phyloP scores from a whole-genome alignment of 2,329 filamentous ascomycete species.

The Hypomyces rosellus region DNA sequence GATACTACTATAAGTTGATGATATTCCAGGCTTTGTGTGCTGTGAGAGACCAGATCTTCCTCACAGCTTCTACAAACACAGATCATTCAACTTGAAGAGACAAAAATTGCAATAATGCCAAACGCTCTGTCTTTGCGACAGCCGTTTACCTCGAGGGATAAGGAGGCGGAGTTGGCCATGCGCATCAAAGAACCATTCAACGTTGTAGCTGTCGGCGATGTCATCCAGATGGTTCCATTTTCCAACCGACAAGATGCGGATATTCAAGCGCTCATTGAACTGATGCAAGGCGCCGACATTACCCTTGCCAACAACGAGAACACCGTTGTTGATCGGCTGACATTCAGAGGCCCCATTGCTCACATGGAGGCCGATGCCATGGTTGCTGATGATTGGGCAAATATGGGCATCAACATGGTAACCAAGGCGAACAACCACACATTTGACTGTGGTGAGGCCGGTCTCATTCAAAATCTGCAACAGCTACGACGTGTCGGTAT shows the following conservation, averaged over 20 bases:
- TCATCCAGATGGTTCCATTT: conserved; percentile 4
- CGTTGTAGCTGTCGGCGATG: conserved; percentile 3
- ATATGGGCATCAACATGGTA: conserved; percentile 5
- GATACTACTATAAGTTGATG: too few species aligned
- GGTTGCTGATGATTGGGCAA: conserved; percentile 2
- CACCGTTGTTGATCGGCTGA: conserved; percentile 6
- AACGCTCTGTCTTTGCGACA: not conserved
- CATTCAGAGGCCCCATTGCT: not conserved
- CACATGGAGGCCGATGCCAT: conserved; percentile 7
- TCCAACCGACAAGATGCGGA: not conserved
- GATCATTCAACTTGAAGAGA: not conserved
- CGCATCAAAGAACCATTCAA: conserved; percentile 7
- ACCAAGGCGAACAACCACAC: too few species aligned
- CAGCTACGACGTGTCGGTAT: too few species aligned
- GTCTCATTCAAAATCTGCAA: too few species aligned
- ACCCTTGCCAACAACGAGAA: conserved; percentile 8
- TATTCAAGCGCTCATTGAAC: conserved; percentile 3
- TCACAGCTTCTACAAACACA: too few species aligned
- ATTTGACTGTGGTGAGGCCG: too few species aligned
- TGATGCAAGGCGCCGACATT: conserved; percentile 4
- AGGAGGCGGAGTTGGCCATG: conserved; percentile 2
- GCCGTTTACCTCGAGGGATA: conserved; percentile 3
- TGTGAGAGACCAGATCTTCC: too few species aligned
- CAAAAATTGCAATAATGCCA: conserved; percentile 1
- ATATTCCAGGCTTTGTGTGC: too few species aligned